phyloP scores from a whole-genome alignment of 805 yeast genomes.

The Lipomyces oligophaga region DNA sequence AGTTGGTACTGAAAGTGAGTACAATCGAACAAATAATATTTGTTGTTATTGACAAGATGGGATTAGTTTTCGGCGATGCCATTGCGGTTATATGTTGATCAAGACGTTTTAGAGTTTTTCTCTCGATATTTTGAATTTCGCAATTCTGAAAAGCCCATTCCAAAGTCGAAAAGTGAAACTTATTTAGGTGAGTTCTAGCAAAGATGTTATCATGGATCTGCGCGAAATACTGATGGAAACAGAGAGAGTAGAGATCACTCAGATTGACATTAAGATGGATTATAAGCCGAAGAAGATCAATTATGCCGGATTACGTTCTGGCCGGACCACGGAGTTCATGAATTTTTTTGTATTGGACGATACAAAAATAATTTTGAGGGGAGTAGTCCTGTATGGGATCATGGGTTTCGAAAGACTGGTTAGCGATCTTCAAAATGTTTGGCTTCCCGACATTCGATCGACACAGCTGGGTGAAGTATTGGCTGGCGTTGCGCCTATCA shows the following conservation, averaged over 20 bases:
- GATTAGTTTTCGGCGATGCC: slow-evolving; percentile 52
- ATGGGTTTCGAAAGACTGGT: slow-evolving; percentile 66
- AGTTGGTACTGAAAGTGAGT: slow-evolving; percentile 50
- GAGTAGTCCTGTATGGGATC: slow-evolving; percentile 66
- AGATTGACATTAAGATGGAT: slow-evolving; percentile 65
- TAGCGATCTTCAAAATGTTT: slow-evolving; percentile 54
- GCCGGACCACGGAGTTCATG: slow-evolving; percentile 80
- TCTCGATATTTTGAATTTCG: slow-evolving; percentile 76
- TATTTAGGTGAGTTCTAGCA: too few species aligned
- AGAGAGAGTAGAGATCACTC: slow-evolving; percentile 52
- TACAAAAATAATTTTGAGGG: slow-evolving; percentile 63
- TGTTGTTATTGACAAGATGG: background rate
- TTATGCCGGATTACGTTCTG: slow-evolving; percentile 78
- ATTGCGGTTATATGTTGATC: slow-evolving; percentile 79
- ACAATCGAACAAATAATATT: background rate
- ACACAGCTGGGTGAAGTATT: slow-evolving; percentile 77
- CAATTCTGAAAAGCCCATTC: too few species aligned
- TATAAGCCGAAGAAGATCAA: slow-evolving; percentile 90
- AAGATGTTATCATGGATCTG: too few species aligned
- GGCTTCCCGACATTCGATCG: slow-evolving; percentile 86
- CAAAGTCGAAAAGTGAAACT: too few species aligned
- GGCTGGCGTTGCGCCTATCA: slow-evolving; percentile 78
- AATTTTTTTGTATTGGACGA: slow-evolving; percentile 88
- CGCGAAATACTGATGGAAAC: too few species aligned
- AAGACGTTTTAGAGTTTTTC: slow-evolving; percentile 83